Conservation (phyloP, 768 basidiomycete species). For the Nevesoporus exiguus region DNA sequence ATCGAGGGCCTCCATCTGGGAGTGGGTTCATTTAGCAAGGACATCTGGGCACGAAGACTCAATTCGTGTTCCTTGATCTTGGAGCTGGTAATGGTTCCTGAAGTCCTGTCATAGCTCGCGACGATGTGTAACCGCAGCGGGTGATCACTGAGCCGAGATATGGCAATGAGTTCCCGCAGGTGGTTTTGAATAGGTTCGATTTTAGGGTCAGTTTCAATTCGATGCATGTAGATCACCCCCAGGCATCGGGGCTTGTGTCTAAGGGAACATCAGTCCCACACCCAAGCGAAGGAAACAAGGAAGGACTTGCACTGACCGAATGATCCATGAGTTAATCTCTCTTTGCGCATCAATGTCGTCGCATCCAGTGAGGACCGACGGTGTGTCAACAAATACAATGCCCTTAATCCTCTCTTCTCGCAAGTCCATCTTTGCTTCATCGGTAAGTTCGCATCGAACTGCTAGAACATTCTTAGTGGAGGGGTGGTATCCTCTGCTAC, state of each 20-base stretch:
- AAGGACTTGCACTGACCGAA: not conserved
- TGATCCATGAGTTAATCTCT: conserved; percentile 6
- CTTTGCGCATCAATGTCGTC: conserved; percentile 1
- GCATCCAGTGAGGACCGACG: conserved; percentile 18
- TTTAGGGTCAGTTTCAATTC: conserved; percentile 15
- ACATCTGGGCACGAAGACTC: not conserved
- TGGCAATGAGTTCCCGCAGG: not conserved
- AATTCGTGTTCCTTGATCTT: not conserved
- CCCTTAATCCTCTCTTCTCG: not conserved
- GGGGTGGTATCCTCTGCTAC: conserved; percentile 1
- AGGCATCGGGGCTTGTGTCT: conserved; percentile 5
- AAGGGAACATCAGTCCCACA: not conserved
- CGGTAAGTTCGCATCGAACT: conserved; percentile 11
- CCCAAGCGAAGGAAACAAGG: not conserved
- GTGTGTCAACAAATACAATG: conserved; percentile 22
- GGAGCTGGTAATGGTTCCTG: not conserved
- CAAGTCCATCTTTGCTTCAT: conserved; percentile 4
- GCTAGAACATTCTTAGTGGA: conserved; percentile 11
- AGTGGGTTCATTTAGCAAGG: not conserved
- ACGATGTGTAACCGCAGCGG: conserved; percentile 8
- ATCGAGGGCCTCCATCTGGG: conserved; percentile 1
- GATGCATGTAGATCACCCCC: conserved; percentile 20
- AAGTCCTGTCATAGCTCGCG: conserved; percentile 11
- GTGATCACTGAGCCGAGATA: not conserved
- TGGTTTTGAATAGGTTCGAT: conserved; percentile 1